Evolutionary conservation across 495 filamentous ascomycete genomes (phyloP), one percentile per base, ranked within the genome.

Genomic region (Penicillium paradoxum): DNA sequence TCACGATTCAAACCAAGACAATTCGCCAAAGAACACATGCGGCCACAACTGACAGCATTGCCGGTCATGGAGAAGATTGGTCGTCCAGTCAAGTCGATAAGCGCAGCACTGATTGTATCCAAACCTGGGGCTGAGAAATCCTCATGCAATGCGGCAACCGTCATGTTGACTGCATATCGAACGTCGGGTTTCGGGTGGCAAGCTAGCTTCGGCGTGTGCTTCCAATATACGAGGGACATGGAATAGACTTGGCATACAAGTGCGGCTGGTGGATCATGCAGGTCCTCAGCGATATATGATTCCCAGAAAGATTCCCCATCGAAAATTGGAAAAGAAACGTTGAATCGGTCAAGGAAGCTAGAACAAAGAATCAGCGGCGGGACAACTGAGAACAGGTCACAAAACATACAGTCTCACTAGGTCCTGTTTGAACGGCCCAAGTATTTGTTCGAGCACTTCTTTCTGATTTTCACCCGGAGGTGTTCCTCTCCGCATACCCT

Each of bases 181-280:
- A 72, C 66, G 53, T 79, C 76, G 18, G 77, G 77, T 49, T 74
- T 73, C 2, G 74, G 75, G 43, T 76, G 76, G 36, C 63, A 69
- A 15, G 70, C 60, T 9, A 77, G 66, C 29, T 73, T 73, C 3
- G 69, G 70, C 0, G 68, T 74, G 44, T 73, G 71, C 36, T 73
- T 73, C 77, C 77, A 80, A 48, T 77, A 77, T 37, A 79, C 70
- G 2, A 78, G 54, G 9, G 75, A 77, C 64, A 75, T 76, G 6
- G 78, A 79, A 54, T 78, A 79, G 4, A 81, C 63, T 37, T 76
- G 74, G 45, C 75, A 79, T n/a, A 79, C 30, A n/a, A 82, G 60
- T 24, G 76, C 72, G 14, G 75, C 73, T 1, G 77, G 73, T n/a
- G 78, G 68, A 30, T 75, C 73, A 39, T 74, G 60, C 15, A 67